These are phyloP conservation scores for Funneliformis geosporum DNA, from an alignment of 192 early-diverging fungal species.

Conservation along the genomic window DNA sequence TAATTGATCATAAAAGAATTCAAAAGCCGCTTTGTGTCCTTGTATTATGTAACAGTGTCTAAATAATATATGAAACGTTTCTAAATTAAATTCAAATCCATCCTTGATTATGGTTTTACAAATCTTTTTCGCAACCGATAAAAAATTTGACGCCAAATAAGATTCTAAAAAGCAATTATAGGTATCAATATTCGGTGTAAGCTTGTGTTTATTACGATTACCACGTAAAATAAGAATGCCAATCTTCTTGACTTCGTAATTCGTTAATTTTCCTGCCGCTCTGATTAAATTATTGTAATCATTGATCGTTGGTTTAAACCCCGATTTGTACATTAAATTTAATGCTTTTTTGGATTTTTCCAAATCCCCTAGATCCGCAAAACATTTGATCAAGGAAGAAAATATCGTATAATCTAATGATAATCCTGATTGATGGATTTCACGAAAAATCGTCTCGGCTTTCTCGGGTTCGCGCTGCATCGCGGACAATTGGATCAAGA, in stretches of 20 bases:
- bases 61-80: conserved; percentile 7
- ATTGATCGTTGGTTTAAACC: neutral
- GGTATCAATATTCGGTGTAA: neutral
- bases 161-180: conserved; percentile 1
- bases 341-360: neutral
- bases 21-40: neutral
- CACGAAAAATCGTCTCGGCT: neutral
- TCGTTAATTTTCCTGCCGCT: neutral
- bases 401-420: neutral
- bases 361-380: neutral
- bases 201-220: neutral
- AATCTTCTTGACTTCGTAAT: neutral
- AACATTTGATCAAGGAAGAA: neutral
- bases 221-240: neutral
- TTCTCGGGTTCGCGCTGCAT: neutral
- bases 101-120: neutral
- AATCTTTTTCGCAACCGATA: neutral
- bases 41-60: neutral
- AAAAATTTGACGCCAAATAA: neutral
- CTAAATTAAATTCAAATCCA: neutral
- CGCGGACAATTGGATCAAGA: neutral
- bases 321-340: neutral
- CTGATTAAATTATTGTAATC: conserved; percentile 2
- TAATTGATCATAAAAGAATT: conserved; percentile 10
- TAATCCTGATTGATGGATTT: neutral